A percentile compares a stretch with the other conserved stretches of the same genome.
These are phyloP conservation scores for Glaciozyma antarctica DNA, from an alignment of 768 basidiomycete genomes.

Conservation along the genomic window DNA sequence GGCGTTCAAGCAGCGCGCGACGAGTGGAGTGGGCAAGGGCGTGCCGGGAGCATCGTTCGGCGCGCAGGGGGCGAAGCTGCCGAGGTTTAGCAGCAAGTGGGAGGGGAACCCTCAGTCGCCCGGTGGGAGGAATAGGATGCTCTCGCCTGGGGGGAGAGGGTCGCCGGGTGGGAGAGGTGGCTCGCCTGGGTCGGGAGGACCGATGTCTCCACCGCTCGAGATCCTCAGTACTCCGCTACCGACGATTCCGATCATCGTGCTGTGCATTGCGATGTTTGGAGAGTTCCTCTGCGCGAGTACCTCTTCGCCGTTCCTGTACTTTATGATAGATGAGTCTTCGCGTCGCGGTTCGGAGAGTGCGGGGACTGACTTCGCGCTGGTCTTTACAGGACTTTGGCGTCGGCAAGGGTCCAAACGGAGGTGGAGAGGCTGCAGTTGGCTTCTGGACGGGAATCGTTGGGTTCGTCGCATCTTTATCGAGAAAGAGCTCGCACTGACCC, in stretches of 20 bases:
- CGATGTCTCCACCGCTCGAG: not conserved
- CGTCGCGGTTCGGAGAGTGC: no score
- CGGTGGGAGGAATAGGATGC: not conserved
- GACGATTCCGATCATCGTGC: slow-evolving; percentile 66
- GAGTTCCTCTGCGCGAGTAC: not conserved
- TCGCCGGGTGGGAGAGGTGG: not conserved
- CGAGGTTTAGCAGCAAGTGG: not conserved
- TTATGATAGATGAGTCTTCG: not conserved
- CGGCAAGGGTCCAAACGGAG: slow-evolving; percentile 48
- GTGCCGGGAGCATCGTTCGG: not conserved
- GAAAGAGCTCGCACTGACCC: not conserved
- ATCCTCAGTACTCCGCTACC: slow-evolving; percentile 63
- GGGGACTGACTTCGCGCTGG: no score
- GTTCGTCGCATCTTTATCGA: slow-evolving; percentile 41
- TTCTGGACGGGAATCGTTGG: slow-evolving; percentile 77
- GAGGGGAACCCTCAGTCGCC: not conserved
- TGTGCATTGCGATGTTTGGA: slow-evolving; percentile 46
- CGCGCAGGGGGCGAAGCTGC: not conserved
- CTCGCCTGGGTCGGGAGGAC: not conserved
- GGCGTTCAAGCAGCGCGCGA: not conserved
- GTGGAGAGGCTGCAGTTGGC: slow-evolving; percentile 74
- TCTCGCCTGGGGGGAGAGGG: not conserved
- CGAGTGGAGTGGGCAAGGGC: not conserved
- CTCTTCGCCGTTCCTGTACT: no score
- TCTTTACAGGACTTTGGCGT: slow-evolving; percentile 36